Conservation (phyloP, 306 rosid genomes). For the Gynostemma pentaphyllum region DNA sequence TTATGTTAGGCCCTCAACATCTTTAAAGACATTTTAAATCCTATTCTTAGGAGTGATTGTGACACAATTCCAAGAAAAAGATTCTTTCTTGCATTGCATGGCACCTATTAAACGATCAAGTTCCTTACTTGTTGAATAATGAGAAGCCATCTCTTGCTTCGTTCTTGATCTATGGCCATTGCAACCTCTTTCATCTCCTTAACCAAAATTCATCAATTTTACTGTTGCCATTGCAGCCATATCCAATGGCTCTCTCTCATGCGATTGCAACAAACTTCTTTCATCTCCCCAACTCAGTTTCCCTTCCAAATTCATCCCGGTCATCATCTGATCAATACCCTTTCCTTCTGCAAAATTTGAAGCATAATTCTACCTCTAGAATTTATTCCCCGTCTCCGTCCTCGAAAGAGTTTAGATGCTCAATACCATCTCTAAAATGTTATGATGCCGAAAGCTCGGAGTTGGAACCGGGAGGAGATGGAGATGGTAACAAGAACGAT, state of each 20-base stretch:
- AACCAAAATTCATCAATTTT: background rate
- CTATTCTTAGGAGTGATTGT: too few relatives aligned
- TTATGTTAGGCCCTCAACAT: too few relatives aligned
- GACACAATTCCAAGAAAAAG: too few relatives aligned
- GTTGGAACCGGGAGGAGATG: constrained; percentile 15
- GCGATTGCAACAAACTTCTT: background rate
- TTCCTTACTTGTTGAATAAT: background rate
- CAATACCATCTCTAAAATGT: background rate
- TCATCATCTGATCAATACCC: background rate
- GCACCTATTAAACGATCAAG: background rate
- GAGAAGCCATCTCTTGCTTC: background rate
- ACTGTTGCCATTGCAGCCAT: background rate
- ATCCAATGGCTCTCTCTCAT: background rate
- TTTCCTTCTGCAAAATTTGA: background rate
- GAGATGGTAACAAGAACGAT: constrained; percentile 22
- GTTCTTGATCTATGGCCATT: background rate
- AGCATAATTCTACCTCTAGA: background rate
- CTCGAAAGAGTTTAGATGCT: background rate
- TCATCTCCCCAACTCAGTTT: background rate
- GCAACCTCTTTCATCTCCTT: background rate
- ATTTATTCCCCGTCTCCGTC: background rate
- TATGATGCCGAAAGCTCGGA: constrained; percentile 24
- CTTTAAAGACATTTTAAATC: too few relatives aligned
- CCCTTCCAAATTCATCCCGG: background rate
- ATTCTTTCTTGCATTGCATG: background rate